Base-by-base conservation (phyloP, 1,284 basidiomycete genomes). In the Leccinum angustisporum region DNA sequence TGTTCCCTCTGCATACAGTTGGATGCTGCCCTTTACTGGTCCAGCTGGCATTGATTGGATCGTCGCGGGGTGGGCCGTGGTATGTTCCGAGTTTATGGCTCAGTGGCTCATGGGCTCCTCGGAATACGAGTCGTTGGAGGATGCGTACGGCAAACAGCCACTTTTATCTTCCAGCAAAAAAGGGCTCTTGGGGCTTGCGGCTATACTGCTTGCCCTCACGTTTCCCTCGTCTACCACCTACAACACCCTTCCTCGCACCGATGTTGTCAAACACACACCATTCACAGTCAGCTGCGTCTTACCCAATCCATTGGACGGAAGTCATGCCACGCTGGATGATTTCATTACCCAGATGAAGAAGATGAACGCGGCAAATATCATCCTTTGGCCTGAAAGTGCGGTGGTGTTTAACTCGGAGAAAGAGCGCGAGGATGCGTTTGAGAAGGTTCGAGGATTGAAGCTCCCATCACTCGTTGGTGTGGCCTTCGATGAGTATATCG, bases 301-400 rank as follows among this genome's bases (percentile, higher is more conserved):
- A 25, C 87, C 88, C 1, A 71, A 79, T 5, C 75, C 74, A 27
- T 68, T 76, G 11, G 74, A 75, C 27, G 77, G 78, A 61, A 73
- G 77, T 14, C 78, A 78, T 33, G 77, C 81, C 2, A 78, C 75
- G 0, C 73, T 92, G n/a, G 72, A 84, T 0, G 83, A 88, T 64
- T 92, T 83, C 72, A 80, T 91, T 33, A 30, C 50, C 0, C 90
- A 90, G 70, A 84, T 81, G 5, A 68, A 68, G 52, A 79, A 67
- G 27, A 67, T 87, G 58, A 78, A 77, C 6, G 69, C 65, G 9
- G 84, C 87, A 1, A 79, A 83, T 51, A 70, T 93, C n/a, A 70
- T 92, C 16, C 75, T 93, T 1, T 93, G 91, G 90, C 91, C 91
- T 0, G 91, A 93, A 74, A 85, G 86, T 5, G 89, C 90, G 0